These are phyloP conservation scores for Fusarium abutilonis DNA, from an alignment of 2,329 filamentous ascomycete genomes.

Conservation along the genomic window DNA sequence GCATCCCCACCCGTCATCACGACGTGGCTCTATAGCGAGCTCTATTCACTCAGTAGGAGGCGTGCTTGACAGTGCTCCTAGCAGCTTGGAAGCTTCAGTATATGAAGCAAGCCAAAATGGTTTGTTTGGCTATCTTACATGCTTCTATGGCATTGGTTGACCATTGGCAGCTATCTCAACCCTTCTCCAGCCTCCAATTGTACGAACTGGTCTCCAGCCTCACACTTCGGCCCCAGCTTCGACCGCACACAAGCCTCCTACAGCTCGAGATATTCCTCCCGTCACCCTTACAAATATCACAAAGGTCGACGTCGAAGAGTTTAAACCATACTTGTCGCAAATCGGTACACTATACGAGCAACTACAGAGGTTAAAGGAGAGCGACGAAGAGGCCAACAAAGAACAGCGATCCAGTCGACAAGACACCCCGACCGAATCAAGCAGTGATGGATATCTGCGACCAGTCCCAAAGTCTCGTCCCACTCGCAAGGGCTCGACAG, in stretches of 20 bases:
- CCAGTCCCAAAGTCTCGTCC: conserved; percentile 50
- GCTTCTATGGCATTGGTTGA: conserved; percentile 24
- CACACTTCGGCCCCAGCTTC: conserved; percentile 75
- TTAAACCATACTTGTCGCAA: conserved; percentile 84
- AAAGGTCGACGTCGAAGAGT: conserved; percentile 80
- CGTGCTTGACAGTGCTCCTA: conserved; percentile 75
- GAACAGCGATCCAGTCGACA: conserved; percentile 53
- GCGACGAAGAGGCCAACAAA: conserved; percentile 69
- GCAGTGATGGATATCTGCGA: conserved; percentile 57
- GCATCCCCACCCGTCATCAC: conserved; percentile 59
- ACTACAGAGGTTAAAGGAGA: conserved; percentile 83
- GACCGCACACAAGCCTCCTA: conserved; percentile 84
- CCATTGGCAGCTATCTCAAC: conserved; percentile 80
- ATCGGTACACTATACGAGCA: conserved; percentile 90
- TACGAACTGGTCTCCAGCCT: conserved; percentile 85
- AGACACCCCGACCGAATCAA: conserved; percentile 55
- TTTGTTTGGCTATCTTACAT: conserved; percentile 49
- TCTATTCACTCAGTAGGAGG: conserved; percentile 89
- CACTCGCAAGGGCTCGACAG: conserved; percentile 50
- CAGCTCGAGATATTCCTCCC: conserved; percentile 88
- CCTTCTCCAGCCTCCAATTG: conserved; percentile 88
- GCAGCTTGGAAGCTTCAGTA: conserved; percentile 64
- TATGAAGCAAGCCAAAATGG: conserved; percentile 86
- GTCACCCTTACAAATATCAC: conserved; percentile 90
- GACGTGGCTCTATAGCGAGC: conserved; percentile 86